phyloP scores from a whole-genome alignment of 768 basidiomycete species.

The Suillus discolor region DNA sequence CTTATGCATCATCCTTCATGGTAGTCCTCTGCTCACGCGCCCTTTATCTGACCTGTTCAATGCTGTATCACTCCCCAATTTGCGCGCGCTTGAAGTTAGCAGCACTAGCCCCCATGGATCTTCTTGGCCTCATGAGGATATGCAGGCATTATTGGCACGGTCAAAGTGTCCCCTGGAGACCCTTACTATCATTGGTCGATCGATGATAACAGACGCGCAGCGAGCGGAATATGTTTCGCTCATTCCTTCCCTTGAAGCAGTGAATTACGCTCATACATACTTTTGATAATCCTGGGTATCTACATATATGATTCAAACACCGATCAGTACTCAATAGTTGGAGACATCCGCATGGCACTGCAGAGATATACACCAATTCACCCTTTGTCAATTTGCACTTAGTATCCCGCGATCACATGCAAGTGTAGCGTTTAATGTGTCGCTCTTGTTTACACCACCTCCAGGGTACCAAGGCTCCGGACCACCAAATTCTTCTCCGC shows the following conservation, averaged over 20 bases:
- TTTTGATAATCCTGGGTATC: too few species aligned
- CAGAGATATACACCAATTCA: too few species aligned
- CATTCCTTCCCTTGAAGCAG: too few species aligned
- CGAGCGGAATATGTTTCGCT: too few species aligned
- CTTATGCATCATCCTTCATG: slow-evolving; percentile 14
- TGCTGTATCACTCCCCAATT: slow-evolving; percentile 18
- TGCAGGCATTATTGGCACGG: slow-evolving; percentile 23
- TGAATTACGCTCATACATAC: too few species aligned
- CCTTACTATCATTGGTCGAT: slow-evolving; percentile 19
- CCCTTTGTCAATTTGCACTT: too few species aligned
- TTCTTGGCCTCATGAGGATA: slow-evolving; percentile 17
- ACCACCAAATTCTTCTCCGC: slow-evolving; percentile 15
- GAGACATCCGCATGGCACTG: too few species aligned
- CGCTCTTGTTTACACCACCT: slow-evolving; percentile 29
- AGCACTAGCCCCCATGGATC: not conserved
- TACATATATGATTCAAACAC: too few species aligned
- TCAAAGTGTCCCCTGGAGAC: slow-evolving; percentile 25
- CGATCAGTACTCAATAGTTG: too few species aligned
- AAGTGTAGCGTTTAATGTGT: too few species aligned
- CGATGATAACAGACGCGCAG: too few species aligned
- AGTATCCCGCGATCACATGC: too few species aligned
- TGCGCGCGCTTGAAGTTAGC: slow-evolving; percentile 16
- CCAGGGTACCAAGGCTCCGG: not conserved
- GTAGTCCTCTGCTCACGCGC: not conserved
- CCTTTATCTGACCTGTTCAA: slow-evolving; percentile 15